Percentiles rank a stretch among this genome's conserved stretches.
Conservation (phyloP, 148 eudicot genomes). For the Rhododendron ferrugineum region DNA sequence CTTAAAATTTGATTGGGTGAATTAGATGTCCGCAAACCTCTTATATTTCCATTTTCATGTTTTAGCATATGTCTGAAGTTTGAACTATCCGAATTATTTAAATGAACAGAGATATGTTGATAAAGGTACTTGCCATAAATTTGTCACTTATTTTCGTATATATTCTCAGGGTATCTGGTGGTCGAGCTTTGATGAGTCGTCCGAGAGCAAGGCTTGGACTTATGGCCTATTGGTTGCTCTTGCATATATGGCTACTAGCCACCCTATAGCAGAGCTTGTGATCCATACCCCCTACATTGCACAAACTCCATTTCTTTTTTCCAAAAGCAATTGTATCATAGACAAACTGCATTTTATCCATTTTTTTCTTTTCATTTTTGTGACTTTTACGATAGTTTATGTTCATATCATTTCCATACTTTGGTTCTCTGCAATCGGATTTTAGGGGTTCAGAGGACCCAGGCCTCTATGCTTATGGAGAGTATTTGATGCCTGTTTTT, state of each 20-base stretch:
- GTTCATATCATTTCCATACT: slow-evolving; percentile 5
- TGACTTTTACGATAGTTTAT: slow-evolving; percentile 7
- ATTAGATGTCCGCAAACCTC: neutral
- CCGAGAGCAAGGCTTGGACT: slow-evolving; percentile 57
- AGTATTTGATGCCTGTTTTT: slow-evolving; percentile 7
- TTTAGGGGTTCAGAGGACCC: slow-evolving; percentile 39
- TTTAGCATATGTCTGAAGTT: neutral
- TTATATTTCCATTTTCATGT: neutral
- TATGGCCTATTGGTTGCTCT: neutral
- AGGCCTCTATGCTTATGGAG: slow-evolving; percentile 16
- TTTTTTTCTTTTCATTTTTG: neutral
- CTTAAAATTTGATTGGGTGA: neutral
- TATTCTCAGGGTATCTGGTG: slow-evolving; percentile 71
- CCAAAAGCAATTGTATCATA: slow-evolving; percentile 23
- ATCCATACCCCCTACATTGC: neutral
- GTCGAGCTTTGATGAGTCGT: slow-evolving; percentile 73
- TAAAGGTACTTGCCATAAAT: neutral
- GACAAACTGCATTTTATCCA: slow-evolving; percentile 1
- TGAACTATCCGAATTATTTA: neutral
- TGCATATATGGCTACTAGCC: neutral
- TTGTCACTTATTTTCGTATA: neutral
- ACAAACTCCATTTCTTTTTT: slow-evolving; percentile 6
- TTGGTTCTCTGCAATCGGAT: slow-evolving; percentile 36
- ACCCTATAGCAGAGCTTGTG: neutral
- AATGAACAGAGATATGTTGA: neutral